phyloP scores from a whole-genome alignment of 768 basidiomycete genomes.

The Kwoniella shandongensis region DNA sequence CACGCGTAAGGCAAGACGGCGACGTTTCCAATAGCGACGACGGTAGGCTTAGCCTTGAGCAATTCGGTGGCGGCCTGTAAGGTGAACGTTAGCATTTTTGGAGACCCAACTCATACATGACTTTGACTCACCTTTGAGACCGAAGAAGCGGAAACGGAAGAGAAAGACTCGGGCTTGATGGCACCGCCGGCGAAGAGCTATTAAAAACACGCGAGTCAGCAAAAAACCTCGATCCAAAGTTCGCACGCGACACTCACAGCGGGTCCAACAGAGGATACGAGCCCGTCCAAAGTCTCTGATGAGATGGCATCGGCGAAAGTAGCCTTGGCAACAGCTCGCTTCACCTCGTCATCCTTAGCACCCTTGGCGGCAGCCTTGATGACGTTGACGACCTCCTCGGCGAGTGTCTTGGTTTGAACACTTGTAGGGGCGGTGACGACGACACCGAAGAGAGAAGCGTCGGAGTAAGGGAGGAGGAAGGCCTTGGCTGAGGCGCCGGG shows the following conservation, averaged over 20 bases:
- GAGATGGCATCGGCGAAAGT: slow-evolving; percentile 76
- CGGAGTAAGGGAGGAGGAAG: slow-evolving; percentile 84
- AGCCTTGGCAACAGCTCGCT: slow-evolving; percentile 80
- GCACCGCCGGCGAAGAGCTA: slow-evolving; percentile 65
- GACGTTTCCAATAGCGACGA: slow-evolving; percentile 79
- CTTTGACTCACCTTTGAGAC: slow-evolving; percentile 66
- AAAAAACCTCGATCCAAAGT: too few species aligned
- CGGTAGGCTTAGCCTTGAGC: slow-evolving; percentile 76
- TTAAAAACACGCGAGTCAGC: not conserved
- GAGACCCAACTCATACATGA: not conserved
- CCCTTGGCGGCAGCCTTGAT: slow-evolving; percentile 58
- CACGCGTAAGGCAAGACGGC: slow-evolving; percentile 69
- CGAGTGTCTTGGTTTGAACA: slow-evolving; percentile 59
- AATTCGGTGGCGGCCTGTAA: slow-evolving; percentile 61
- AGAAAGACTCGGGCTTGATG: slow-evolving; percentile 53
- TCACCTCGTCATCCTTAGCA: slow-evolving; percentile 71
- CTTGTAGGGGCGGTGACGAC: slow-evolving; percentile 69
- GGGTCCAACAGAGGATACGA: slow-evolving; percentile 63
- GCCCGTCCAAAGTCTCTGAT: slow-evolving; percentile 69
- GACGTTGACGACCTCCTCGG: slow-evolving; percentile 61
- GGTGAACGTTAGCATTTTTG: slow-evolving; percentile 1
- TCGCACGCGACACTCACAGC: slow-evolving; percentile 59
- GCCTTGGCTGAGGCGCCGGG: slow-evolving; percentile 63
- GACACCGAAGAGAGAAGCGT: slow-evolving; percentile 83
- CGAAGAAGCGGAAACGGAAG: slow-evolving; percentile 61